Conservation (phyloP, 306 rosid species). For the Cicer arietinum region DNA sequence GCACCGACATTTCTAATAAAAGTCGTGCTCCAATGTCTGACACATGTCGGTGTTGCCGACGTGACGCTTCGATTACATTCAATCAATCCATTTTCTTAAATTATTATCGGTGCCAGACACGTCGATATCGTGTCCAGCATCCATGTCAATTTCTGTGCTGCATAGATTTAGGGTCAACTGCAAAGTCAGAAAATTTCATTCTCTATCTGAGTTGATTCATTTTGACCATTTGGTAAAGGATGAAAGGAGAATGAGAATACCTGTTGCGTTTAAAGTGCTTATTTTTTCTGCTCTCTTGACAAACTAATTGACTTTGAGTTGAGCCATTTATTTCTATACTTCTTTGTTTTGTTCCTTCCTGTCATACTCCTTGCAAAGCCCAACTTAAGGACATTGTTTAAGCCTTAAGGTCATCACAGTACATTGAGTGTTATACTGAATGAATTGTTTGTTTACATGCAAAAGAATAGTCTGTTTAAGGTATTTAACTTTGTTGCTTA, state of each 20-base stretch:
- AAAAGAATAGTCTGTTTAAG: slow-evolving; percentile 5
- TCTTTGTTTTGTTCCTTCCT: slow-evolving; percentile 2
- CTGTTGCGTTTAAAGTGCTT: neutral
- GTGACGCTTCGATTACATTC: no score
- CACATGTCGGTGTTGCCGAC: no score
- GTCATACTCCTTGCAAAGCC: neutral
- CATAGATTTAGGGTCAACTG: neutral
- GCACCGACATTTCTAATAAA: no score
- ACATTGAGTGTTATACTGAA: slow-evolving; percentile 7
- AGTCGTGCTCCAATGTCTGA: no score
- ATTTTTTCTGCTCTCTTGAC: slow-evolving; percentile 3
- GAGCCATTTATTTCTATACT: neutral
- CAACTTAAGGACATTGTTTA: slow-evolving; percentile 27
- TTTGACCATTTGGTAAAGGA: slow-evolving; percentile 34
- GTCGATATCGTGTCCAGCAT: no score
- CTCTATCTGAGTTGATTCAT: slow-evolving; percentile 11
- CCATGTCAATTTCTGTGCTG: no score
- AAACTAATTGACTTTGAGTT: neutral
- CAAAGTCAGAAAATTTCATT: neutral
- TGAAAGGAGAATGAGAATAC: slow-evolving; percentile 20
- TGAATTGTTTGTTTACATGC: slow-evolving; percentile 30
- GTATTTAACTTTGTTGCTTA: slow-evolving; percentile 11
- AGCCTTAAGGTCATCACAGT: slow-evolving; percentile 30
- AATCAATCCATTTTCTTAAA: no score
- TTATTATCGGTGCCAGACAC: no score